These are phyloP conservation scores for Clonostachys solani DNA, from an alignment of 2,329 filamentous ascomycete species.

Conservation along the genomic window DNA sequence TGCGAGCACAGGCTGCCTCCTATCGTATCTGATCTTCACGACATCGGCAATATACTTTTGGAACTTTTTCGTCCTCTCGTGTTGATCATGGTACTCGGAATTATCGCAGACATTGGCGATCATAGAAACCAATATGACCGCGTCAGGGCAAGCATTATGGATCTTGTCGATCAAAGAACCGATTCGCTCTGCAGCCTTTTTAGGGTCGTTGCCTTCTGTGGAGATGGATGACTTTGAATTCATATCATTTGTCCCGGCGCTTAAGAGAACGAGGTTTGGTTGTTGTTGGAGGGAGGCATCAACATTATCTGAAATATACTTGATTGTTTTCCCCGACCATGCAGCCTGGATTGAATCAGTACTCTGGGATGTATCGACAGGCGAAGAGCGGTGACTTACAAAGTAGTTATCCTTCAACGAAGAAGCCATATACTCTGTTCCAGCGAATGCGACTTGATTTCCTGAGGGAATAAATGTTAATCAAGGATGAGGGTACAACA, in stretches of 20 bases:
- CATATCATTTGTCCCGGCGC: slow-evolving; percentile 33
- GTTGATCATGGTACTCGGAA: slow-evolving; percentile 6
- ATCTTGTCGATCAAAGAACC: slow-evolving; percentile 25
- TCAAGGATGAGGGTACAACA: neutral
- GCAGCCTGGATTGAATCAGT: slow-evolving; percentile 18
- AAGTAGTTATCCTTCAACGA: slow-evolving; percentile 23
- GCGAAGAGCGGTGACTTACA: slow-evolving; percentile 11
- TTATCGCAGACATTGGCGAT: slow-evolving; percentile 22
- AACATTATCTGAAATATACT: slow-evolving; percentile 24
- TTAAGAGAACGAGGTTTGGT: slow-evolving; percentile 28
- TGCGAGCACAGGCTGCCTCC: slow-evolving; percentile 19
- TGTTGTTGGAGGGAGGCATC: slow-evolving; percentile 21
- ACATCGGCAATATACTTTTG: slow-evolving; percentile 20
- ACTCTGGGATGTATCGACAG: neutral
- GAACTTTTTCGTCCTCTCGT: slow-evolving; percentile 13
- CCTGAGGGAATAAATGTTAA: too few relatives aligned
- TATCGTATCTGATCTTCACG: slow-evolving; percentile 14
- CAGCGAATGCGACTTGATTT: slow-evolving; percentile 20
- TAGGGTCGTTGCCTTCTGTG: slow-evolving; percentile 23
- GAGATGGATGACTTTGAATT: slow-evolving; percentile 16
- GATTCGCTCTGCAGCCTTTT: slow-evolving; percentile 16
- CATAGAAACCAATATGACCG: slow-evolving; percentile 25
- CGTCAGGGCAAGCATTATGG: slow-evolving; percentile 20
- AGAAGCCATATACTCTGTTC: slow-evolving; percentile 14
- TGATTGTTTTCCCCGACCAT: slow-evolving; percentile 28